A percentile compares a stretch with the other conserved stretches of the same genome.
Conservation (phyloP, 176 grass and related monocot genomes). For the Melocanna baccifera region DNA sequence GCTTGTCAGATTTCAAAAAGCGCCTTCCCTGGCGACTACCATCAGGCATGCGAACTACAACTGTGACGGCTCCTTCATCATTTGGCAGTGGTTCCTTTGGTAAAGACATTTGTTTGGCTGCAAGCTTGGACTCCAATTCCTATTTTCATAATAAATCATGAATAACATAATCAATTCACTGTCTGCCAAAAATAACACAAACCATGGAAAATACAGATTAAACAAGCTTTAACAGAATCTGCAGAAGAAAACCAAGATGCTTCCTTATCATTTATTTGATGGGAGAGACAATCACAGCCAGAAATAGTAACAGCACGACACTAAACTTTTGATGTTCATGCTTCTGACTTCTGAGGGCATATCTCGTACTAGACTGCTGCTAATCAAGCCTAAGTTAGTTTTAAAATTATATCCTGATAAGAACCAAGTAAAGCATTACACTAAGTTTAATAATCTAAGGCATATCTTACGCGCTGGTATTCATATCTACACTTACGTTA, state of each 20-base stretch:
- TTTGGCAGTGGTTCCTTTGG: constrained; percentile 75
- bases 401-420: background rate
- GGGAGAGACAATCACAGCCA: background rate
- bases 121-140: constrained; percentile 81
- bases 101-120: constrained; percentile 73
- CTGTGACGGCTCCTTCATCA: constrained; percentile 73
- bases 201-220: background rate
- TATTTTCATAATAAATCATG: constrained; percentile 20
- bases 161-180: constrained; percentile 2
- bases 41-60: constrained; percentile 90
- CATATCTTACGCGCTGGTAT: background rate
- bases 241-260: background rate
- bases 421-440: background rate
- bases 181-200: background rate
- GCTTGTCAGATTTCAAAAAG: constrained; percentile 88
- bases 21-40: constrained; percentile 69
- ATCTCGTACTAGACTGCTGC: background rate
- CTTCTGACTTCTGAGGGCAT: background rate
- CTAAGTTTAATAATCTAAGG: background rate
- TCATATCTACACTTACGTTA: background rate
- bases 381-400: background rate
- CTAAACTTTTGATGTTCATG: background rate
- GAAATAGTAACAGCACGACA: background rate
- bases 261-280: background rate
- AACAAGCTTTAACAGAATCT: constrained; percentile 1